Conservation (phyloP, 2,329 filamentous ascomycete genomes). For the Aureobasidium sp. region DNA sequence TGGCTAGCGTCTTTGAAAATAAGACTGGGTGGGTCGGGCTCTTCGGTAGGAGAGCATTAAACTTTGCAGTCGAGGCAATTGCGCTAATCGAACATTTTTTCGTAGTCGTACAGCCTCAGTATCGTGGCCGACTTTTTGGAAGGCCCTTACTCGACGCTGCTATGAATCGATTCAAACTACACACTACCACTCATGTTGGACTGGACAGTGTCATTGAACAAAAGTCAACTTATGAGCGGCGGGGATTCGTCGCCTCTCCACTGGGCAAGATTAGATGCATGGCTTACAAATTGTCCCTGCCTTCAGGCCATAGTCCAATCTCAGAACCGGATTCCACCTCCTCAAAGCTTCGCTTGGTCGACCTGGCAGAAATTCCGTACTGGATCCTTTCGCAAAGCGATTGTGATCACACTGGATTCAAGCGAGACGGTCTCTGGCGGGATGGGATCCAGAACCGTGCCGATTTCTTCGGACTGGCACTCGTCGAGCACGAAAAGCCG, state of each 20-base stretch:
- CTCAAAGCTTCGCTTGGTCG: too few species aligned
- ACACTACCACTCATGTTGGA: slow-evolving; percentile 20
- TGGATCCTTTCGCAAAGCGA: too few species aligned
- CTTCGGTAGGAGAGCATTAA: slow-evolving; percentile 18
- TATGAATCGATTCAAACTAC: slow-evolving; percentile 18
- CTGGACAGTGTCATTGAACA: slow-evolving; percentile 30
- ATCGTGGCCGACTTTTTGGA: slow-evolving; percentile 14
- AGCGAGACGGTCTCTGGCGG: too few species aligned
- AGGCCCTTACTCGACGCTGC: slow-evolving; percentile 23
- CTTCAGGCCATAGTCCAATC: too few species aligned
- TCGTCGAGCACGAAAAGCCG: slow-evolving; percentile 13
- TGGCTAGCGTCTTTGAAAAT: slow-evolving; percentile 26
- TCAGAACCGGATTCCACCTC: too few species aligned
- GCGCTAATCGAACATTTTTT: too few species aligned
- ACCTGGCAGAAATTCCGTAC: too few species aligned
- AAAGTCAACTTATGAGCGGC: slow-evolving; percentile 25
- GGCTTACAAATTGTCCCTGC: slow-evolving; percentile 7
- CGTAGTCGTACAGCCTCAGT: too few species aligned
- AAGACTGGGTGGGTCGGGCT: slow-evolving; percentile 30
- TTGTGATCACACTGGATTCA: too few species aligned
- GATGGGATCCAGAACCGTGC: slow-evolving; percentile 16
- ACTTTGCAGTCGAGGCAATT: too few species aligned
- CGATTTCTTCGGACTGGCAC: slow-evolving; percentile 23
- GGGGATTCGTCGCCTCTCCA: slow-evolving; percentile 24
- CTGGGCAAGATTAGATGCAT: slow-evolving; percentile 19